Evolutionary conservation across 1,139 yeast species (phyloP).

Genomic region (Candida mesenterica): DNA sequence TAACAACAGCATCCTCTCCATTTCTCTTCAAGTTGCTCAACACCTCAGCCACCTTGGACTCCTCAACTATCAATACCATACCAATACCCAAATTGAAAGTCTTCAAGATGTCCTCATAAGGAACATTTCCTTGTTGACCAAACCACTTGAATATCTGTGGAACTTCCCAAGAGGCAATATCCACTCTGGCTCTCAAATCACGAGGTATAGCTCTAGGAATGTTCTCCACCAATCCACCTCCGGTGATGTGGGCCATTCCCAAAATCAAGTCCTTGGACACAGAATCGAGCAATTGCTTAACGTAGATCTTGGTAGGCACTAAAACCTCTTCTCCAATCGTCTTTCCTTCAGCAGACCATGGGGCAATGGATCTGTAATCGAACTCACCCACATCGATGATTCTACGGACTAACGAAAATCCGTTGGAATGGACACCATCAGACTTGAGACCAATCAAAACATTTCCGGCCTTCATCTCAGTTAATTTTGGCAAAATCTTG

Average conservation of each 20-base stretch:
- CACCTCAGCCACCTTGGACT: constrained; percentile 59
- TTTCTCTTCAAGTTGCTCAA: constrained; percentile 52
- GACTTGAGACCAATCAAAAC: constrained; percentile 84
- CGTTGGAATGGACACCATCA: constrained; percentile 95
- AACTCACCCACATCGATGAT: constrained; percentile 69
- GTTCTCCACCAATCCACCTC: constrained; percentile 96
- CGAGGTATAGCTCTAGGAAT: constrained; percentile 92
- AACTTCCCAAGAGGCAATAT: constrained; percentile 76
- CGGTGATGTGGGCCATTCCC: constrained; percentile 96
- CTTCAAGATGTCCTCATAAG: constrained; percentile 77
- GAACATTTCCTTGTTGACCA: constrained; percentile 88
- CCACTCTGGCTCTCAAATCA: constrained; percentile 75
- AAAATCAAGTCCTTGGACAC: constrained; percentile 65
- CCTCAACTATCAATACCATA: constrained; percentile 83
- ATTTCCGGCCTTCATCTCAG: constrained; percentile 73
- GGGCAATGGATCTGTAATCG: constrained; percentile 72
- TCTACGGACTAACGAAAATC: constrained; percentile 93
- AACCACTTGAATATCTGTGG: constrained; percentile 93
- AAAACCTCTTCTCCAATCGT: constrained; percentile 85
- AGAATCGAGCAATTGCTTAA: constrained; percentile 79
- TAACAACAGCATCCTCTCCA: constrained; percentile 75
- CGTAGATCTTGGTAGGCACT: constrained; percentile 92
- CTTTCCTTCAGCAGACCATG: constrained; percentile 69
- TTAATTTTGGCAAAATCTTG: constrained; percentile 68
- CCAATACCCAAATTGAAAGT: constrained; percentile 97